Evolutionary conservation across 257 asterid genomes (phyloP), one percentile per base, ranked within the genome.

Genomic region (Avicennia marina): DNA sequence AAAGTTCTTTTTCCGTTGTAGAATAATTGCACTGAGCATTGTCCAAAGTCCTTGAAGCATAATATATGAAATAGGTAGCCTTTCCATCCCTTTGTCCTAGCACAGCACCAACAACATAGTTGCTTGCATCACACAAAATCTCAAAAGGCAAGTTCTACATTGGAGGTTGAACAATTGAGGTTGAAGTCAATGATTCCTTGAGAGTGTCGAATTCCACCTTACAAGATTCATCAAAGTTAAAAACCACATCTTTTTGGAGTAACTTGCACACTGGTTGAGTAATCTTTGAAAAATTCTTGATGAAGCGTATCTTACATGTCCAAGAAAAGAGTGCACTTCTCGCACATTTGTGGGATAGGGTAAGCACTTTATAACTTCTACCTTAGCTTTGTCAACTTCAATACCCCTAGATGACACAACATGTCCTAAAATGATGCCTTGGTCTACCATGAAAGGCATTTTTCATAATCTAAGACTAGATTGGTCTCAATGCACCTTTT

Each of bases 301-400:
- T 55, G 6, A 55, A 55, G 1, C 36, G 7, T 6, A 58, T n/a
- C 53, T 10, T 41, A 41, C 64, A 43, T 55, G 61, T 0, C 60
- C 60, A 16, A 31, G 45, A 33, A 33, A 53, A 9, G 10, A 31
- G 4, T 39, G 26, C 12, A 56, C 11, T 7, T 56, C 52, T 29
- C 25, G 9, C 20, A 56, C 63, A 53, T 4, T 22, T 12, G 17
- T 13, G 48, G 48, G 61, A 15, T 55, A 55, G 12, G 61, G 21
- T 2, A 55, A 16, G 24, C 9, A 13, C 7, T n/a, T n/a, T 8
- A 57, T 41, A 3, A 41, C 22, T 3, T 57, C 52, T 1, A 60
- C 26, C 56, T 39, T 56, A 3, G 62, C 38, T 4, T 39, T 56
- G 10, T 56, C 62, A 4, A 56, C 47, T n/a, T 50, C 38, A 7